Evolutionary conservation across 2,329 filamentous ascomycete genomes (phyloP).

Genomic region (Arthrobotrys conoides): DNA sequence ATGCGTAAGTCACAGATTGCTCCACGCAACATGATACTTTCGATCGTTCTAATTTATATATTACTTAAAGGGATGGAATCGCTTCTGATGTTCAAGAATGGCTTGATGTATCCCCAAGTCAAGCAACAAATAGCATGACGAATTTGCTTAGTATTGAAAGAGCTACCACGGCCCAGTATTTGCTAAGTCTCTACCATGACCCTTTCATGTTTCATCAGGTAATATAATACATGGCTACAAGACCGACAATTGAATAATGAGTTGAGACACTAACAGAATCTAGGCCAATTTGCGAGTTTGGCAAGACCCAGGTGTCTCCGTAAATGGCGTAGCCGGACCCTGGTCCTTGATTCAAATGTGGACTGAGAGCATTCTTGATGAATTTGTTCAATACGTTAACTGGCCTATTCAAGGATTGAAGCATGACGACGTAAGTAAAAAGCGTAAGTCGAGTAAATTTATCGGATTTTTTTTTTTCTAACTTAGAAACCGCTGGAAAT

Average conservation of each 20-base stretch:
- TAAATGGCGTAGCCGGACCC: constrained; percentile 64
- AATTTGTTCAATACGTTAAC: constrained; percentile 68
- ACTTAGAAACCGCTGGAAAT: not conserved
- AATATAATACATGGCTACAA: not conserved
- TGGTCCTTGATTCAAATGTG: constrained; percentile 65
- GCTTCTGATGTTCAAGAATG: constrained; percentile 74
- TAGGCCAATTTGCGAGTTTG: constrained; percentile 69
- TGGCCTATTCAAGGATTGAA: constrained; percentile 73
- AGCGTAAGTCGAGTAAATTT: not conserved
- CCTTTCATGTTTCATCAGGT: constrained; percentile 77
- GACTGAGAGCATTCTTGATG: constrained; percentile 65
- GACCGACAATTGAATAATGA: not conserved
- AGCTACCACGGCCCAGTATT: constrained; percentile 72
- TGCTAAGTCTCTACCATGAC: constrained; percentile 73
- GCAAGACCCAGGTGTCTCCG: constrained; percentile 43
- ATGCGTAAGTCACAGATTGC: constrained; percentile 66
- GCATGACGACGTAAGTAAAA: constrained; percentile 70
- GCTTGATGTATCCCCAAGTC: constrained; percentile 73
- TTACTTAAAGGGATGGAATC: constrained; percentile 69
- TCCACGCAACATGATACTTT: not conserved
- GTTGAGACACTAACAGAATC: not conserved
- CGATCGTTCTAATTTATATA: not conserved
- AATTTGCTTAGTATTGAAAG: constrained; percentile 71
- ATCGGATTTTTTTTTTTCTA: not conserved
- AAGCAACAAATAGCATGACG: constrained; percentile 69